Base-by-base conservation (phyloP, 2,329 filamentous ascomycete species). In the Acrocalymma vagum region DNA sequence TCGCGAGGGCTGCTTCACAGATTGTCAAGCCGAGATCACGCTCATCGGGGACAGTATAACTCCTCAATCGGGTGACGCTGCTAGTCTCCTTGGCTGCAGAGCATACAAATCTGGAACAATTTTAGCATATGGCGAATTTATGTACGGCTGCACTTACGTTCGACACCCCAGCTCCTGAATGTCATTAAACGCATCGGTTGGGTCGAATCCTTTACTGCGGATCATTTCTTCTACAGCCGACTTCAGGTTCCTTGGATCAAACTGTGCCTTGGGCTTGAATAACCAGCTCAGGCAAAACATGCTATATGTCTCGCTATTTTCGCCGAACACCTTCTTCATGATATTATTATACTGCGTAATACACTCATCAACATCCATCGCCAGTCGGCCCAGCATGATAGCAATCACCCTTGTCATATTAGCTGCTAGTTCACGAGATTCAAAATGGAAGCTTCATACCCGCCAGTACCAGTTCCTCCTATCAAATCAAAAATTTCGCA, bases 61-160 rank as follows among this genome's bases (percentile, higher is more conserved):
- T 65, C 62, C 67, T 70, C 2, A 77, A 46, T 11, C 65, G 48
- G 9, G 55, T 48, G 6, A 74, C 56, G 1, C 73, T 76, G 35
- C 78, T 78, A 48, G 78, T 80, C 9, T 48, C 30, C 2, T 27
- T 26, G 1, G 13, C 24, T 2, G 22, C 25, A 4, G 36, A 9
- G 26, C 42, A 45, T 9, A 45, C 42, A 24, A 45, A 45, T 1
- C 36, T 41, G 17, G 18, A n/a, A n/a, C 5, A 26, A n/a, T n/a
- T n/a, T n/a, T n/a, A n/a, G n/a, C n/a, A n/a, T n/a, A n/a, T n/a
- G n/a, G n/a, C n/a, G n/a, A n/a, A n/a, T 23, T 53, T 3, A 5
- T 8, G 4, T 23, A 3, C 3, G 13, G 21, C 10, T 18, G 13
- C 11, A 39, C 36, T 32, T 26, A 39, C 36, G 28, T 31, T 17